A percentile compares a stretch with the other conserved stretches of the same genome.
Evolutionary conservation across 495 filamentous ascomycete genomes (phyloP).

Genomic region (Copromyces sp.): DNA sequence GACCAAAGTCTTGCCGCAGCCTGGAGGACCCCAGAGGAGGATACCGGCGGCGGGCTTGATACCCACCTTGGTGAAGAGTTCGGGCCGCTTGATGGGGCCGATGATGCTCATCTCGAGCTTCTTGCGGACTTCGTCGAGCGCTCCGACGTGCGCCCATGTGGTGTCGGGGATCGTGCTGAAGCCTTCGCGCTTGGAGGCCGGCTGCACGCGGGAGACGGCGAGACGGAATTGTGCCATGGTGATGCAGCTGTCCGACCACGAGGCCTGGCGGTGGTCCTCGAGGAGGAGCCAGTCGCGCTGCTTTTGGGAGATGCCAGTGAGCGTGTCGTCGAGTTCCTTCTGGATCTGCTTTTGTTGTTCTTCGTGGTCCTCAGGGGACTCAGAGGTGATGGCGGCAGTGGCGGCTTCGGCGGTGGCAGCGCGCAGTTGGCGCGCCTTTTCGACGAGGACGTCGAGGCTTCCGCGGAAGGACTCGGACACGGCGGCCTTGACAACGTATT

Average conservation of each 20-base stretch:
- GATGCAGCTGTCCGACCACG: conserved; percentile 21
- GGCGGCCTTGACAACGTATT: conserved; percentile 54
- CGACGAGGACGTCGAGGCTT: conserved; percentile 15
- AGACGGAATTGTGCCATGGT: conserved; percentile 54
- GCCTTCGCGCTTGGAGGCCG: conserved; percentile 88
- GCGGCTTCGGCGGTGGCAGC: conserved; percentile 45
- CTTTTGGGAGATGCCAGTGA: conserved; percentile 27
- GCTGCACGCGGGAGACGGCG: conserved; percentile 78
- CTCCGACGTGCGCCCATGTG: conserved; percentile 89
- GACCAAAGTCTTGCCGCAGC: conserved; percentile 92
- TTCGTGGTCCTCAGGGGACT: background rate
- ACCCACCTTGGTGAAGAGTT: conserved; percentile 68
- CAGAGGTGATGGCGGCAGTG: conserved; percentile 1
- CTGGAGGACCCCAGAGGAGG: conserved; percentile 92
- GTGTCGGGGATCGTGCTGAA: conserved; percentile 97
- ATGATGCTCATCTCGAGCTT: conserved; percentile 83
- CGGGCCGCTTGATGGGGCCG: conserved; percentile 79
- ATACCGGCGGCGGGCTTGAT: conserved; percentile 85
- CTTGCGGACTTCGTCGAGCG: conserved; percentile 66
- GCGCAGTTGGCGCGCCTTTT: conserved; percentile 12
- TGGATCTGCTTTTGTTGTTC: background rate
- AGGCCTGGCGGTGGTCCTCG: conserved; percentile 16
- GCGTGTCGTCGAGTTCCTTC: background rate
- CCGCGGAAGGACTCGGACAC: conserved; percentile 17
- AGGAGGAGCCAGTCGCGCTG: conserved; percentile 27